phyloP scores from a whole-genome alignment of 148 eudicot genomes.

The Heliosperma pusillum region DNA sequence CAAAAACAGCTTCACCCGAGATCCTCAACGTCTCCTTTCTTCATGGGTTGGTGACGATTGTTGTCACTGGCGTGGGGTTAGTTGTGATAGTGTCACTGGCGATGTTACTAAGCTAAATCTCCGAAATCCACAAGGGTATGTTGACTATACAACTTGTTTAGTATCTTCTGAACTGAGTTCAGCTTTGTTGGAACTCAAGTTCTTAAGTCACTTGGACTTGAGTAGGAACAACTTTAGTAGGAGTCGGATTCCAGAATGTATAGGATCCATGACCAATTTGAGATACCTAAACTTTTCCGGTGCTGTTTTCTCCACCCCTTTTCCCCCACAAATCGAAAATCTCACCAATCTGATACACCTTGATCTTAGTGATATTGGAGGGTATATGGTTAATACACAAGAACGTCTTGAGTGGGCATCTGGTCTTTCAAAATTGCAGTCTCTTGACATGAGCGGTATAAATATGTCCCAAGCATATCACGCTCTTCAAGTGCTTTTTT shows the following conservation, averaged over 20 bases:
- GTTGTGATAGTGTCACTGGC: conserved; percentile 13
- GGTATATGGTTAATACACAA: neutral
- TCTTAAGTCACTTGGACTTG: conserved; percentile 9
- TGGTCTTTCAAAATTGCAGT: conserved; percentile 1
- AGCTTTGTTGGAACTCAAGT: neutral
- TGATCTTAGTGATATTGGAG: neutral
- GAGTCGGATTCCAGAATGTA: neutral
- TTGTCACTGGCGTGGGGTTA: conserved; percentile 26
- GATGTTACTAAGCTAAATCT: neutral
- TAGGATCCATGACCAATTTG: conserved; percentile 4
- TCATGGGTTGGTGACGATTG: conserved; percentile 1
- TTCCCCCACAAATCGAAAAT: neutral
- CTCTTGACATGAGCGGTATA: neutral
- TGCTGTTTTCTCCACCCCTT: neutral
- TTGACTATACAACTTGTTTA: neutral
- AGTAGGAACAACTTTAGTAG: neutral
- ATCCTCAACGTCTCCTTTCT: neutral
- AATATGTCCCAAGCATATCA: neutral
- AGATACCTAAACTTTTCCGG: conserved; percentile 1
- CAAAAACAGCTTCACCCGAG: neutral
- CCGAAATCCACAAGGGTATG: too few relatives aligned
- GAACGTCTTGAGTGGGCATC: neutral
- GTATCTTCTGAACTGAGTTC: neutral
- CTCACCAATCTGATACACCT: neutral
- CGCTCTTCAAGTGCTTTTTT: conserved; percentile 1